Evolutionary conservation across 176 grass and related monocot genomes (phyloP).

Genomic region (Zea mays): DNA sequence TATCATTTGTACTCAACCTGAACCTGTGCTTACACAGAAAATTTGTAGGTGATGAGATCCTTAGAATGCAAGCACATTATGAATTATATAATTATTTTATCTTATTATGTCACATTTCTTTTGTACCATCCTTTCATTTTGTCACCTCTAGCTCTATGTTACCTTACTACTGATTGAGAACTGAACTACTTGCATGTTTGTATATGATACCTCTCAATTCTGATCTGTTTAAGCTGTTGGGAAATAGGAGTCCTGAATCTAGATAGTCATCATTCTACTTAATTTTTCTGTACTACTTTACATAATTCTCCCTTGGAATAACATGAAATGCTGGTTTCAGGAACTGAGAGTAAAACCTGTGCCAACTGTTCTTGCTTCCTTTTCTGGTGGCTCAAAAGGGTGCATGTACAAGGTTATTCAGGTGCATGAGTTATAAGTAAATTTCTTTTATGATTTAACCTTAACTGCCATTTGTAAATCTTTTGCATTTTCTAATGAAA

Average conservation of each 20-base stretch:
- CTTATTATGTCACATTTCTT: not conserved
- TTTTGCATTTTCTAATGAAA: not conserved
- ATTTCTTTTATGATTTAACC: conserved; percentile 21
- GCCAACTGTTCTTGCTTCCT: conserved; percentile 69
- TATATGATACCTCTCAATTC: not conserved
- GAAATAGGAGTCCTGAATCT: conserved; percentile 15
- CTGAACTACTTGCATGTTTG: not conserved
- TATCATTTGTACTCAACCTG: conserved; percentile 9
- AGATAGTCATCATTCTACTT: not conserved
- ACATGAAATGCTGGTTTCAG: conserved; percentile 53
- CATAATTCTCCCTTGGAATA: not conserved
- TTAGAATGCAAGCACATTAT: not conserved
- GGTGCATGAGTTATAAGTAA: conserved; percentile 33
- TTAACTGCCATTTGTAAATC: conserved; percentile 28
- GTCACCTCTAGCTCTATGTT: conserved; percentile 7
- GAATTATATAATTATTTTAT: not conserved
- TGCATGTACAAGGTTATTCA: conserved; percentile 93
- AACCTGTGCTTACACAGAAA: conserved; percentile 7
- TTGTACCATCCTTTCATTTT: not conserved
- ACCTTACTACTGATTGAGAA: conserved; percentile 8
- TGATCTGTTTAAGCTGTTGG: conserved; percentile 6
- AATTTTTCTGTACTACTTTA: not conserved
- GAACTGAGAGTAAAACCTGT: conserved; percentile 66
- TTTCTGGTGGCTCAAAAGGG: conserved; percentile 85
- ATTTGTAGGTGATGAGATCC: not conserved